Percentiles rank a stretch among this genome's conserved stretches.
phyloP scores from a whole-genome alignment of 306 rosid species.

The Mucuna pruriens region DNA sequence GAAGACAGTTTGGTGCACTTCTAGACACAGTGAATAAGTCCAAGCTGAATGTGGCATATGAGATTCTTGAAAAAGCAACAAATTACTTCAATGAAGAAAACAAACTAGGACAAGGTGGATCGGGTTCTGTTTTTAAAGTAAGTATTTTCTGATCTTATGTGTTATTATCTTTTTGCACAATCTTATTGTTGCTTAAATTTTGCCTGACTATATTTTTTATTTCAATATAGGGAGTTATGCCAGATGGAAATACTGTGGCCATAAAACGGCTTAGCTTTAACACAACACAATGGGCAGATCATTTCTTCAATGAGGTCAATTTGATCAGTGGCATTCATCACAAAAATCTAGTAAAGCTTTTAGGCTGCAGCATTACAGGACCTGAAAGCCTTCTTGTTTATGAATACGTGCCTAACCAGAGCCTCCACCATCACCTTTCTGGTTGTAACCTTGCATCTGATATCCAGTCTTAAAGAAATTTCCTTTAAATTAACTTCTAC shows the following conservation, averaged over 20 bases:
- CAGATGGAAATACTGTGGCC: slow-evolving; percentile 43
- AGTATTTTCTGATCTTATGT: slow-evolving; percentile 29
- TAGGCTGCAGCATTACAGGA: slow-evolving; percentile 80
- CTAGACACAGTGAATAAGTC: slow-evolving; percentile 55
- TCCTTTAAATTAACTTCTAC: not conserved
- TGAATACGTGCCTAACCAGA: slow-evolving; percentile 67
- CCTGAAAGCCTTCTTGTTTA: slow-evolving; percentile 84
- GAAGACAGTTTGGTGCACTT: slow-evolving; percentile 64
- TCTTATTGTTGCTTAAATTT: not conserved
- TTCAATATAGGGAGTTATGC: slow-evolving; percentile 60
- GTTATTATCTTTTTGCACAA: not conserved
- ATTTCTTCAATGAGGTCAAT: slow-evolving; percentile 52
- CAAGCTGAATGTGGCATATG: slow-evolving; percentile 63
- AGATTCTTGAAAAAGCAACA: slow-evolving; percentile 74
- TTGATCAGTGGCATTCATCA: slow-evolving; percentile 50
- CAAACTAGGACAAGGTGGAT: slow-evolving; percentile 85
- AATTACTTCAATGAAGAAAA: slow-evolving; percentile 61
- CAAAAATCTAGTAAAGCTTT: slow-evolving; percentile 57
- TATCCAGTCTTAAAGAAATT: not conserved
- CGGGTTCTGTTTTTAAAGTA: slow-evolving; percentile 82
- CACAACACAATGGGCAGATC: slow-evolving; percentile 55
- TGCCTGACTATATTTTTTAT: not conserved
- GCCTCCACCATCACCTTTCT: slow-evolving; percentile 62
- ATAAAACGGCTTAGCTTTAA: slow-evolving; percentile 66
- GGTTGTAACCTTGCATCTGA: slow-evolving; percentile 46